A percentile compares a stretch with the other conserved stretches of the same genome.
These are phyloP conservation scores for Penicillium hordei DNA, from an alignment of 2,329 filamentous ascomycete genomes.

Conservation along the genomic window DNA sequence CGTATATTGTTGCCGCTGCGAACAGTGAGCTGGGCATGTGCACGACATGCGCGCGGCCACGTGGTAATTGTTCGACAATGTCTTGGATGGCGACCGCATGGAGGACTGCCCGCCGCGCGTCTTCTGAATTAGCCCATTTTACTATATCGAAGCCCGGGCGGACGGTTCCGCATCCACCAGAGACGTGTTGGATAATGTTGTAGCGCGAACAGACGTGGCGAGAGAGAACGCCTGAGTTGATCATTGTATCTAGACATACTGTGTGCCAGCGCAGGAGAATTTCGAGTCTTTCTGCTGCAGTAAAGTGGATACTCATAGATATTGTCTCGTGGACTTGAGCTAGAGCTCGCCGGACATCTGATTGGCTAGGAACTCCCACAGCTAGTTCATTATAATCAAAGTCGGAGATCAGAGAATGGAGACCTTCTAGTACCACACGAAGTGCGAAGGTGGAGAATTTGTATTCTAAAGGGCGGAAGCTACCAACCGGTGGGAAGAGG, in stretches of 20 bases:
- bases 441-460: constrained; percentile 44
- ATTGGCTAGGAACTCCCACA: constrained; percentile 43
- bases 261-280: constrained; percentile 48
- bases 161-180: constrained; percentile 30
- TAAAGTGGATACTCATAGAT: constrained; percentile 37
- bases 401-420: constrained; percentile 47
- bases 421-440: constrained; percentile 46
- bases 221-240: constrained; percentile 43
- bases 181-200: constrained; percentile 43
- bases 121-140: constrained; percentile 41
- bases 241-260: constrained; percentile 46
- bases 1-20: constrained; percentile 46
- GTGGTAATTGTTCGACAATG: constrained; percentile 47
- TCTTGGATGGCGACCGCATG: constrained; percentile 50
- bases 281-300: constrained; percentile 41
- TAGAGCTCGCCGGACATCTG: constrained; percentile 43
- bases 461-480: constrained; percentile 31
- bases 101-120: constrained; percentile 44
- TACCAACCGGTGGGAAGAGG: constrained; percentile 39
- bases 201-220: constrained; percentile 42
- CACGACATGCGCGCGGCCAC: constrained; percentile 47
- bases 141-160: constrained; percentile 38
- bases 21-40: constrained; percentile 49
- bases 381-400: constrained; percentile 39
- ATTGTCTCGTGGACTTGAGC: constrained; percentile 43